Base-by-base conservation (phyloP, 768 basidiomycete genomes). In the Postia placenta region DNA sequence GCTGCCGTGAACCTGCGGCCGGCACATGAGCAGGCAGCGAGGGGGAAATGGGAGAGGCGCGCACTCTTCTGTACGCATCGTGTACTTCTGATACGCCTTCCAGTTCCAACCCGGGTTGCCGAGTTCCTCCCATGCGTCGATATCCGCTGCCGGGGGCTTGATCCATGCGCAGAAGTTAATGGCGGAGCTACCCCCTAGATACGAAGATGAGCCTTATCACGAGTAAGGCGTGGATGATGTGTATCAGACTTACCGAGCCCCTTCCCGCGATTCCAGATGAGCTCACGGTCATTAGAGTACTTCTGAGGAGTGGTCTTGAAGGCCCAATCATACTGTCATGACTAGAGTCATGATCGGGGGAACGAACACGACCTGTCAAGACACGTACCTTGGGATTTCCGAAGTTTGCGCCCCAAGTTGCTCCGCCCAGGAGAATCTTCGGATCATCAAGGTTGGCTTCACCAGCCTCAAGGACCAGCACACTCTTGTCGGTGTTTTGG, bases 51-150 rank as follows among this genome's bases (percentile, higher is more conserved):
- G n/a, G n/a, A n/a, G n/a, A n/a, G n/a, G n/a, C n/a, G 20, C 38
- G 7, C 9, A 39, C 38, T 22, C 38, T 39, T 39, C 38, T 6
- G 38, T 19, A 38, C 23, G 37, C 11, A 17, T 19, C 26, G 15
- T 15, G 4, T 39, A 19, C 19, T 39, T 39, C 11, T 39, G 36
- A 30, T 25, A 54, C 3, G 42, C n/a, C 0, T 65, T 56, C 75
- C 74, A 80, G 54, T 76, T 78, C 78, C 78, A 81, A 3, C 77
- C 78, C 1, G 67, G 65, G 49, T 79, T 79, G 4, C 78, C 78
- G n/a, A 81, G 65, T 45, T 65, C 62, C 54, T 78, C 47, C 76
- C 43, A 73, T 63, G 11, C 63, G 37, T 69, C 65, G 19, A 69
- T 49, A 33, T 69, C 67, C 15, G 56, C 58, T 2, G 40, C 45